Evolutionary conservation across 192 early-diverging fungal genomes (phyloP).

Genomic region (Coemansia sp.): DNA sequence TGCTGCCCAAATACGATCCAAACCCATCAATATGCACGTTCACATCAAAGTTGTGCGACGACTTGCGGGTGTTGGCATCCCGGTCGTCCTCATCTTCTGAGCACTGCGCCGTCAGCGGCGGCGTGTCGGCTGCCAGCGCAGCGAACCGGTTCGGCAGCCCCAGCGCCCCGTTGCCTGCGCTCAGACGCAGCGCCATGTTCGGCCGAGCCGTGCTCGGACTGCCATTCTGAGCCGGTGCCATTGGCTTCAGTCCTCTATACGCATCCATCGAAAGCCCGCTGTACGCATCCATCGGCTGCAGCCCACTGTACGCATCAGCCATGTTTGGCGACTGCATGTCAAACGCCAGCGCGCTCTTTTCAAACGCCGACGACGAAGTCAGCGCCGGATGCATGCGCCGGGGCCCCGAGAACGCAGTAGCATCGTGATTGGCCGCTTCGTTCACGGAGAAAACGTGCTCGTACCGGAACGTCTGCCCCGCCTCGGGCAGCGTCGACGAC

Average conservation of each 20-base stretch:
- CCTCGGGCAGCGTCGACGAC: constrained; percentile 16
- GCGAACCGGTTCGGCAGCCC: constrained; percentile 19
- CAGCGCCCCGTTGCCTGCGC: constrained; percentile 28
- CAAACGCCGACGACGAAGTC: constrained; percentile 11
- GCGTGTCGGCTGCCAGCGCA: constrained; percentile 20
- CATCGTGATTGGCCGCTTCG: constrained; percentile 20
- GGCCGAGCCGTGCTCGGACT: neutral
- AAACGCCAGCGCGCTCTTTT: constrained; percentile 27
- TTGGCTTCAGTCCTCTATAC: constrained; percentile 22
- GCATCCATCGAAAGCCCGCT: neutral
- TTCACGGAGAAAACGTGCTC: constrained; percentile 48
- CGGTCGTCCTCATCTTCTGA: constrained; percentile 50
- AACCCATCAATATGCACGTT: constrained; percentile 13
- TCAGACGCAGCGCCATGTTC: constrained; percentile 15
- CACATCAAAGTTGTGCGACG: constrained; percentile 25
- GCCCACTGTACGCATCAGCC: constrained; percentile 6
- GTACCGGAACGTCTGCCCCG: constrained; percentile 26
- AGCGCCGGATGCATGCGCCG: constrained; percentile 3
- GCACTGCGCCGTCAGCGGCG: constrained; percentile 43
- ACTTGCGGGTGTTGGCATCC: constrained; percentile 13
- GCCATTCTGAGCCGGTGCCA: neutral
- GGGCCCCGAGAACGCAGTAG: neutral
- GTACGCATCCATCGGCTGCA: constrained; percentile 24
- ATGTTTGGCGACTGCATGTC: constrained; percentile 11
- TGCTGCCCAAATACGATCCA: constrained; percentile 14